phyloP scores from a whole-genome alignment of 2,329 filamentous ascomycete genomes.

The Neonectria punicea region DNA sequence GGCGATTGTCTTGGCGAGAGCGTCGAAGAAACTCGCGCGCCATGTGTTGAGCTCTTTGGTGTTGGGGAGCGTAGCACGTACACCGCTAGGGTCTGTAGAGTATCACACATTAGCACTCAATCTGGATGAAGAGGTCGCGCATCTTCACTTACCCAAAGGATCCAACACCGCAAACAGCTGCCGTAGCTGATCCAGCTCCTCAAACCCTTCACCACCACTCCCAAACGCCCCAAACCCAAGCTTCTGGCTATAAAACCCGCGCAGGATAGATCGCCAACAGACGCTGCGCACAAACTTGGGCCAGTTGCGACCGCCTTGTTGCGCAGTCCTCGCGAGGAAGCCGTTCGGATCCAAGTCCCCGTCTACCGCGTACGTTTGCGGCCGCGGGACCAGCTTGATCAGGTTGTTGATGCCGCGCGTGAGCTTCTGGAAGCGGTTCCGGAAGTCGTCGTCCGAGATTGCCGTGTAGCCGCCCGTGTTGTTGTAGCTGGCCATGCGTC shows the following conservation, averaged over 20 bases:
- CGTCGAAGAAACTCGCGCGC: slow-evolving; percentile 21
- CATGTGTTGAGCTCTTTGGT: slow-evolving; percentile 24
- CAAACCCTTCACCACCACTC: slow-evolving; percentile 11
- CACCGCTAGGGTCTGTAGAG: slow-evolving; percentile 3
- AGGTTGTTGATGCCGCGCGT: slow-evolving; percentile 22
- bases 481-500: slow-evolving; percentile 25
- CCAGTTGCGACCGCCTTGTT: slow-evolving; percentile 25
- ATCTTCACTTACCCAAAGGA: slow-evolving; percentile 7
- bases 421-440: slow-evolving; percentile 10
- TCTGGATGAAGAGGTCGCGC: background rate
- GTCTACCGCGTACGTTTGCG: background rate
- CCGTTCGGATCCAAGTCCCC: slow-evolving; percentile 13
- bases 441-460: slow-evolving; percentile 21
- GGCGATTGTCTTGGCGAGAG: slow-evolving; percentile 6
- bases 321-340: slow-evolving; percentile 19
- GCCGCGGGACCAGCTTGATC: slow-evolving; percentile 14
- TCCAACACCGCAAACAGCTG: slow-evolving; percentile 16
- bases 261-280: slow-evolving; percentile 21
- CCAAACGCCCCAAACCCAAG: slow-evolving; percentile 25
- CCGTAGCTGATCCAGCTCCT: slow-evolving; percentile 13
- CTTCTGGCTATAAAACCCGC: slow-evolving; percentile 19
- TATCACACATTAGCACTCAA: background rate
- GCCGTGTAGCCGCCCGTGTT: slow-evolving; percentile 5
- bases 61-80: slow-evolving; percentile 3
- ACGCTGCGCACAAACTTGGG: slow-evolving; percentile 24